These are phyloP conservation scores for Rhynchospora pubera DNA, from an alignment of 176 grass and related monocot genomes.

Conservation along the genomic window DNA sequence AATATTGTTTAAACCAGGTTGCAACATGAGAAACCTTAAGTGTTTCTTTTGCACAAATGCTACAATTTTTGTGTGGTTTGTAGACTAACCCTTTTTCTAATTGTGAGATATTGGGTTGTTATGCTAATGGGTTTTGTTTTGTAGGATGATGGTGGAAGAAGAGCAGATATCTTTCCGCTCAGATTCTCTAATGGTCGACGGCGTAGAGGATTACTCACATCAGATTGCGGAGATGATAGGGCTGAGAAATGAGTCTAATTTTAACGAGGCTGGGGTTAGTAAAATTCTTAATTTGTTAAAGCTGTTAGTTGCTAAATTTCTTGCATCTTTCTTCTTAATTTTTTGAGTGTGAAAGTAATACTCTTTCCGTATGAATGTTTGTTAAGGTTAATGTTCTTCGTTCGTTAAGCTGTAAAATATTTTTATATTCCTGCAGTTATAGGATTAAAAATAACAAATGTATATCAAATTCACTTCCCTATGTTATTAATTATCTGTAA, in stretches of 20 bases:
- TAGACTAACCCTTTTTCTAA: neutral
- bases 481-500: neutral
- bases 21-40: neutral
- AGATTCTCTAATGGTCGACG: slow-evolving; percentile 76
- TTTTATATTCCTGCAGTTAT: neutral
- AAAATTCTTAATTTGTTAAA: neutral
- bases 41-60: neutral
- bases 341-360: neutral
- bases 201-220: slow-evolving; percentile 93
- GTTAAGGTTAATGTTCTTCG: neutral
- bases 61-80: neutral
- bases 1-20: neutral
- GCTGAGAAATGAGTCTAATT: slow-evolving; percentile 86
- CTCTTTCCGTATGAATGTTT: neutral
- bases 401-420: neutral
- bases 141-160: slow-evolving; percentile 99
- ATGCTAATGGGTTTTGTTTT: slow-evolving; percentile 21
- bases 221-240: slow-evolving; percentile 99
- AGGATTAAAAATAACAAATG: neutral
- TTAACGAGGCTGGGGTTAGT: slow-evolving; percentile 86
- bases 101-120: slow-evolving; percentile 7
- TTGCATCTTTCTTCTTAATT: neutral
- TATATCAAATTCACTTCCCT: neutral
- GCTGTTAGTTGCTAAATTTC: neutral
- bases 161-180: slow-evolving; percentile 95